These are phyloP conservation scores for Mimosa pudica DNA, from an alignment of 306 rosid genomes.

Conservation along the genomic window DNA sequence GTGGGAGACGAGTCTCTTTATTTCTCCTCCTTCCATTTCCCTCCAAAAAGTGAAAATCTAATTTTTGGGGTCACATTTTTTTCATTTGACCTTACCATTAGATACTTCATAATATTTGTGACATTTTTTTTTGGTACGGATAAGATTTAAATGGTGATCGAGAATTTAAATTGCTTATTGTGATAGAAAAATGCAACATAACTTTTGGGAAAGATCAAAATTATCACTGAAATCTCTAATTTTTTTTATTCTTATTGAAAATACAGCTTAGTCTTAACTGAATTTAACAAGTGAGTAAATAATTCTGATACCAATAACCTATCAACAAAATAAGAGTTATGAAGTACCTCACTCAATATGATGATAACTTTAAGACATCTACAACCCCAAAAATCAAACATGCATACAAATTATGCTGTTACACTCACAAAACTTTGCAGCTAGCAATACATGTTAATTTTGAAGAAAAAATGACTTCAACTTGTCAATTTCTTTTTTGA, in stretches of 20 bases:
- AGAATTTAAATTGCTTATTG: background rate
- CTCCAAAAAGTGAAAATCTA: no score
- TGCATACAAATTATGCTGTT: conserved; percentile 24
- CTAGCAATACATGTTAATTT: conserved; percentile 10
- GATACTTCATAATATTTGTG: no score
- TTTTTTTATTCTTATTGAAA: background rate
- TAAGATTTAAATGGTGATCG: background rate
- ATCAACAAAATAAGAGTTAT: background rate
- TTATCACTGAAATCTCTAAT: background rate
- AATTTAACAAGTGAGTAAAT: background rate
- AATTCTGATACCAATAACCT: background rate
- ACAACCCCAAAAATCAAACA: conserved; percentile 23
- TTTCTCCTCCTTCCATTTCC: no score
- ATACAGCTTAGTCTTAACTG: background rate
- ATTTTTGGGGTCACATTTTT: no score
- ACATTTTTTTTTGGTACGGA: no score
- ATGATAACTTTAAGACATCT: conserved; percentile 4
- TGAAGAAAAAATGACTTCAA: conserved; percentile 26
- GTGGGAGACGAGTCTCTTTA: background rate
- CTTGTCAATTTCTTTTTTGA: no score
- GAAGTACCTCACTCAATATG: background rate
- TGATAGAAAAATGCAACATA: background rate
- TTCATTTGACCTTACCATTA: no score
- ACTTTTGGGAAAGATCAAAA: background rate
- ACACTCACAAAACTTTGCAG: conserved; percentile 18